Evolutionary conservation across 2,329 filamentous ascomycete species (phyloP).

Genomic region (Chrysosporium keratinophilum): DNA sequence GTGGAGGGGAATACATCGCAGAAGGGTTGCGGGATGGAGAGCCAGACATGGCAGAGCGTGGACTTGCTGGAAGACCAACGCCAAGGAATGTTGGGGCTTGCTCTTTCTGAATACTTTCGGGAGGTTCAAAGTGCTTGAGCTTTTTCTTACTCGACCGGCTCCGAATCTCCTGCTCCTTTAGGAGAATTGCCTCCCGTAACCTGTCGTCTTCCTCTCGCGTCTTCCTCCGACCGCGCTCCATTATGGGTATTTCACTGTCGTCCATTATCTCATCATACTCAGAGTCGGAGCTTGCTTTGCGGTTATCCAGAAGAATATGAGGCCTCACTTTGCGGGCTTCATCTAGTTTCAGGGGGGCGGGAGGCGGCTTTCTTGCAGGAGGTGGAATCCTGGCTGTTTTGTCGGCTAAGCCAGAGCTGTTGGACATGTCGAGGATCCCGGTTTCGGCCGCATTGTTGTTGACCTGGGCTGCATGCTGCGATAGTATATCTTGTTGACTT

Average conservation of each 20-base stretch:
- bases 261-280: constrained; percentile 74
- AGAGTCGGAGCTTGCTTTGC: constrained; percentile 59
- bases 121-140: constrained; percentile 45
- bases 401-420: neutral
- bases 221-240: constrained; percentile 61
- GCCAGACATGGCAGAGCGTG: constrained; percentile 5
- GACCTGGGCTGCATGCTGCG: neutral
- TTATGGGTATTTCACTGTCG: constrained; percentile 50
- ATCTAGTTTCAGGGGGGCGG: constrained; percentile 68
- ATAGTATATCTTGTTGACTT: neutral
- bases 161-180: constrained; percentile 57
- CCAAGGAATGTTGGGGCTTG: constrained; percentile 30
- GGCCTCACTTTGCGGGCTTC: constrained; percentile 34
- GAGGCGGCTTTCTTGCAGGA: constrained; percentile 68
- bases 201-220: constrained; percentile 81
- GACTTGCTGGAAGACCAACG: constrained; percentile 13
- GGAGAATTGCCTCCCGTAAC: constrained; percentile 58
- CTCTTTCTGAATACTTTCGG: constrained; percentile 21
- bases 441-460: neutral
- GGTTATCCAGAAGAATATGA: constrained; percentile 37
- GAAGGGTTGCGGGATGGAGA: neutral
- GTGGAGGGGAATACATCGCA: constrained; percentile 21
- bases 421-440: neutral
- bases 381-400: constrained; percentile 41
- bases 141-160: constrained; percentile 66